phyloP scores from a whole-genome alignment of 257 asterid genomes.

The Jacaranda mimosifolia region DNA sequence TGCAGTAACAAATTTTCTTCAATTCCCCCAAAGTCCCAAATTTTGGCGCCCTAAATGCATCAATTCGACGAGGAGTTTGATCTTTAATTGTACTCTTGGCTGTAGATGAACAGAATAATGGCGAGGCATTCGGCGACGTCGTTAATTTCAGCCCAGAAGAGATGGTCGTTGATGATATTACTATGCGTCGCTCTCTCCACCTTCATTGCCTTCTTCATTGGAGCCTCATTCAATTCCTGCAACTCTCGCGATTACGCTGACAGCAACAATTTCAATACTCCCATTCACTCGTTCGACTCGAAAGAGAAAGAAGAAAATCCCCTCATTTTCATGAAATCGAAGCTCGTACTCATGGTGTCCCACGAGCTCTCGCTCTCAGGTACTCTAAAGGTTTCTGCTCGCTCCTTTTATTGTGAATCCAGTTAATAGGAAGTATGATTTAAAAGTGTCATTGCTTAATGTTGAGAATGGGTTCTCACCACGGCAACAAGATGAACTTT shows the following conservation, averaged over 20 bases:
- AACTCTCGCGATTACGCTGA: conserved; percentile 44
- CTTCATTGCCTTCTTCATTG: conserved; percentile 68
- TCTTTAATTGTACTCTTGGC: neutral
- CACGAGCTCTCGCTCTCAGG: conserved; percentile 95
- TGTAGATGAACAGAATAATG: conserved; percentile 39
- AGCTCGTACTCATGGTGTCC: conserved; percentile 77
- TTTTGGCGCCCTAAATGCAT: conserved; percentile 35
- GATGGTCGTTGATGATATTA: conserved; percentile 58
- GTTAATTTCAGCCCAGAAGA: conserved; percentile 47
- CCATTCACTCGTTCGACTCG: conserved; percentile 36
- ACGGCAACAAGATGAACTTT: neutral
- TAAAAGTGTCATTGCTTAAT: conserved; percentile 14
- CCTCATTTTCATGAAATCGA: conserved; percentile 74
- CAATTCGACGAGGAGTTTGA: conserved; percentile 30
- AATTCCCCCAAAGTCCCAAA: neutral
- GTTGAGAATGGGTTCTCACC: neutral
- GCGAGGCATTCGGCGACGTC: conserved; percentile 51
- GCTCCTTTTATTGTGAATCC: neutral
- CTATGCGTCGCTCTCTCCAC: conserved; percentile 62
- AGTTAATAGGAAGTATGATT: neutral
- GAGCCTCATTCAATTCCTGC: conserved; percentile 72
- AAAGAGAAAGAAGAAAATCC: conserved; percentile 48
- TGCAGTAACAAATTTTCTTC: neutral
- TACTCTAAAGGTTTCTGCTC: conserved; percentile 26
- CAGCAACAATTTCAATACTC: conserved; percentile 30